Conservation (phyloP, 371 early-diverging fungal genomes). For the Syncephalastrum monosporum region DNA sequence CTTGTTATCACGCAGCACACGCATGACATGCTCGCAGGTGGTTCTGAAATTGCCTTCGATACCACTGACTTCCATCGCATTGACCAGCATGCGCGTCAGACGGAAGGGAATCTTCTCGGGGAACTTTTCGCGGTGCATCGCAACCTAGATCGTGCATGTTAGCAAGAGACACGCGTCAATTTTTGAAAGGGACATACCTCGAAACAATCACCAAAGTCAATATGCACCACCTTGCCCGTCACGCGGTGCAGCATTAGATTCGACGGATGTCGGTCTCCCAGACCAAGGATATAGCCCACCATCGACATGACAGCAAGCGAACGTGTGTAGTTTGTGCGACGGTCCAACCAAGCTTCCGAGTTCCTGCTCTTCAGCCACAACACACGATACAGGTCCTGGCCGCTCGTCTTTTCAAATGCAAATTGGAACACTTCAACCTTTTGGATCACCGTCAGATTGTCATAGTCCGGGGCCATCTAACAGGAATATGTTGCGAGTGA, state of each 20-base stretch:
- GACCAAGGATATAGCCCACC: constrained; percentile 97
- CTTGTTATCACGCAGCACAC: constrained; percentile 93
- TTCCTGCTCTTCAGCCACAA: constrained; percentile 96
- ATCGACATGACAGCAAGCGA: constrained; percentile 98
- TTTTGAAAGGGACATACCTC: constrained; percentile 59
- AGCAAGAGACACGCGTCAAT: not conserved
- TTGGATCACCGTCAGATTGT: constrained; percentile 87
- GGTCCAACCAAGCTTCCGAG: constrained; percentile 95
- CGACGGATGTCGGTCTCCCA: constrained; percentile 98
- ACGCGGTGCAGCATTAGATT: constrained; percentile 95
- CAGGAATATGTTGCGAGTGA: not conserved
- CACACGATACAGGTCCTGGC: constrained; percentile 93
- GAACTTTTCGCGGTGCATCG: constrained; percentile 96
- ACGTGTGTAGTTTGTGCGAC: constrained; percentile 95
- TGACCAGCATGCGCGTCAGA: constrained; percentile 96
- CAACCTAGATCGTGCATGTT: constrained; percentile 53
- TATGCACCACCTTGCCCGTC: constrained; percentile 97
- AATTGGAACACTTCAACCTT: constrained; percentile 98
- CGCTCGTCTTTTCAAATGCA: constrained; percentile 91
- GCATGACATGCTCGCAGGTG: constrained; percentile 96
- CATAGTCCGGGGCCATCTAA: constrained; percentile 93
- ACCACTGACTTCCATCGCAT: constrained; percentile 97
- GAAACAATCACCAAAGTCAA: constrained; percentile 99
- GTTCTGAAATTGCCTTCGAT: constrained; percentile 96
- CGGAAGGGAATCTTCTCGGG: constrained; percentile 99